Percentiles rank a stretch among this genome's conserved stretches.
These are phyloP conservation scores for Pisolithus orientalis DNA, from an alignment of 768 basidiomycete species.

Conservation along the genomic window DNA sequence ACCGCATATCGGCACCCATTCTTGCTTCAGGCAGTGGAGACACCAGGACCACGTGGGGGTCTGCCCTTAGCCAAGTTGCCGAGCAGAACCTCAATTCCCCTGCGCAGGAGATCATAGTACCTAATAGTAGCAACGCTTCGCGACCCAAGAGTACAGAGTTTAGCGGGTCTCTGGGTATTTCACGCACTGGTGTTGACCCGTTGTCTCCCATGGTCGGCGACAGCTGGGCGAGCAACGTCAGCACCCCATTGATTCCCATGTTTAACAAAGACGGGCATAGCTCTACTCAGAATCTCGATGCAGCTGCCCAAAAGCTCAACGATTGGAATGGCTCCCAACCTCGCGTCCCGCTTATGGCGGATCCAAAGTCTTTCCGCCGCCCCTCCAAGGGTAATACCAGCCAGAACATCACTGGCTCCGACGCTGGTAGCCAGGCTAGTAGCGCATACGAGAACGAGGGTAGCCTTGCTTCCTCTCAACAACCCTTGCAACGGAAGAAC, in stretches of 20 bases:
- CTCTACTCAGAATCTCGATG: constrained; percentile 45
- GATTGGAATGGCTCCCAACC: constrained; percentile 51
- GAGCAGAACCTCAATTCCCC: constrained; percentile 63
- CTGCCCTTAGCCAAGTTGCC: constrained; percentile 75
- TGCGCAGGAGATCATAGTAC: constrained; percentile 54
- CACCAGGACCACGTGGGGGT: constrained; percentile 61
- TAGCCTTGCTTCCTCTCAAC: constrained; percentile 23
- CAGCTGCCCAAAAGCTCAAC: constrained; percentile 55
- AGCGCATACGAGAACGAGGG: constrained; percentile 40
- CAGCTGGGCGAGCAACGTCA: constrained; percentile 97
- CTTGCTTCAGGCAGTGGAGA: constrained; percentile 52
- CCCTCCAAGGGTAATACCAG: constrained; percentile 38
- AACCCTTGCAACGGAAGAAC: constrained; percentile 23
- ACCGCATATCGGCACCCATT: constrained; percentile 82
- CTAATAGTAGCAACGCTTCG: constrained; percentile 31
- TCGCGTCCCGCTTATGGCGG: constrained; percentile 88
- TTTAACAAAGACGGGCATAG: constrained; percentile 59
- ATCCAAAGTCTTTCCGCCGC: constrained; percentile 80
- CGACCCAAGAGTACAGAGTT: constrained; percentile 93
- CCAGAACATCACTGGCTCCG: constrained; percentile 26
- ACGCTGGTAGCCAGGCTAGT: constrained; percentile 23
- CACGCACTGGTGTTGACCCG: constrained; percentile 39
- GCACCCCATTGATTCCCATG: constrained; percentile 90
- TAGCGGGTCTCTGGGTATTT: constrained; percentile 65
- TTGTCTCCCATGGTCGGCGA: constrained; percentile 58